These are phyloP conservation scores for Phylloporus rhodoxanthus DNA, from an alignment of 768 basidiomycete species.

Conservation along the genomic window DNA sequence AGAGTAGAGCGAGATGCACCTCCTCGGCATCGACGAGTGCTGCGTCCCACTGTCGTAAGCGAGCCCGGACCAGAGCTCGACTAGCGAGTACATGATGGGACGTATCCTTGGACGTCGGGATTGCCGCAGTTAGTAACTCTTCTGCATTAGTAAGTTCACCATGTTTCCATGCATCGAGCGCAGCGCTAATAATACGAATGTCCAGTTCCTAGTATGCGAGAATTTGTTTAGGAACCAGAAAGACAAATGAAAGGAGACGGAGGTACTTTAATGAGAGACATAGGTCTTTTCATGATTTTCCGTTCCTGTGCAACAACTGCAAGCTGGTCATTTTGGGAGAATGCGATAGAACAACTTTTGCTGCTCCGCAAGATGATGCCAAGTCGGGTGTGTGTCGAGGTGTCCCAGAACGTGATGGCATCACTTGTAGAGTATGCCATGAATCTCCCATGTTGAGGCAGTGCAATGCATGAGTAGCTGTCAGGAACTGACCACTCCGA, in stretches of 20 bases:
- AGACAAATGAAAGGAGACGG: background rate
- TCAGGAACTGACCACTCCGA: background rate
- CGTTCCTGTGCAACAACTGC: background rate
- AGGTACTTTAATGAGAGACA: background rate
- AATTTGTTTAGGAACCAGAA: too few species aligned
- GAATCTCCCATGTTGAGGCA: background rate
- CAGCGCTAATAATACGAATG: background rate
- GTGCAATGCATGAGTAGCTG: background rate
- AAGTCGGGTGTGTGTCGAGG: background rate
- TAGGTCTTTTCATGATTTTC: background rate
- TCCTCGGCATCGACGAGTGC: background rate
- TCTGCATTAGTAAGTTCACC: background rate
- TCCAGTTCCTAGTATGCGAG: constrained; percentile 1
- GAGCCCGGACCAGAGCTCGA: constrained; percentile 1
- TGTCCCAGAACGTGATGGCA: background rate
- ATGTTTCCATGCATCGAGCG: background rate
- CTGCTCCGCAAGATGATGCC: background rate
- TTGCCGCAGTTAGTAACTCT: background rate
- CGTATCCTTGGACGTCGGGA: background rate
- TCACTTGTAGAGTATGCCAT: background rate
- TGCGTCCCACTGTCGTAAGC: background rate
- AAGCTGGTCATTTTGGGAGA: background rate
- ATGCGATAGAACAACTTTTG: background rate
- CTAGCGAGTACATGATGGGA: background rate
- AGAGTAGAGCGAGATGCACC: background rate